These are phyloP conservation scores for Stereocaulon alpinum DNA, from an alignment of 495 filamentous ascomycete genomes.

Conservation along the genomic window DNA sequence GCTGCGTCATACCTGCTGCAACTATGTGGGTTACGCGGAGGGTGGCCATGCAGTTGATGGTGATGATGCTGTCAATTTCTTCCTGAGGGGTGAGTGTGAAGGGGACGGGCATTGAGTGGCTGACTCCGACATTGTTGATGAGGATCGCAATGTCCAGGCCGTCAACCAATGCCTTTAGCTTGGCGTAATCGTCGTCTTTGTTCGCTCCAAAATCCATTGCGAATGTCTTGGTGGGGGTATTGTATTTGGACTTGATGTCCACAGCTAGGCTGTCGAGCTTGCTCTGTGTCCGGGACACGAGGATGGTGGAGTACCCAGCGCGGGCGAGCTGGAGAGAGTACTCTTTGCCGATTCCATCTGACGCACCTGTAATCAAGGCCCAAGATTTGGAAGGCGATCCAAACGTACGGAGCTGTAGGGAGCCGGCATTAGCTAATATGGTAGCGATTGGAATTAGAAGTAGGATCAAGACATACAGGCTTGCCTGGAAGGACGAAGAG, in stretches of 20 bases:
- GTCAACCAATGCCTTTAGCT: conserved; percentile 53
- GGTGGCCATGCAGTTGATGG: conserved; percentile 85
- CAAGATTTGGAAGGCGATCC: conserved; percentile 77
- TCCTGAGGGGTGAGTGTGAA: conserved; percentile 67
- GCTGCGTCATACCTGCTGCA: conserved; percentile 71
- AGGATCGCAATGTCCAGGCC: conserved; percentile 76
- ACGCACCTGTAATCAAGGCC: conserved; percentile 92
- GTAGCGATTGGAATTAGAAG: not conserved
- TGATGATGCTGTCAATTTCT: conserved; percentile 83
- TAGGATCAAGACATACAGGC: conserved; percentile 35
- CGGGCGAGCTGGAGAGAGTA: conserved; percentile 82
- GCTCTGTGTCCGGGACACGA: conserved; percentile 85
- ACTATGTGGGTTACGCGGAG: conserved; percentile 76
- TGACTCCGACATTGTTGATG: conserved; percentile 95
- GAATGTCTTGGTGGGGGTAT: conserved; percentile 58
- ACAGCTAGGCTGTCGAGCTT: conserved; percentile 71
- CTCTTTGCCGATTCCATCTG: conserved; percentile 95
- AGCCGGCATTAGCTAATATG: conserved; percentile 1
- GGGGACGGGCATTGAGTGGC: conserved; percentile 82
- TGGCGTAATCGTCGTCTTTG: conserved; percentile 63
- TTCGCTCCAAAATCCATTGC: conserved; percentile 87
- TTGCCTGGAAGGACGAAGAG: conserved; percentile 66
- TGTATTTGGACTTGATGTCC: conserved; percentile 56
- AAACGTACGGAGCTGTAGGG: conserved; percentile 68
- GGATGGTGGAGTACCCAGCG: conserved; percentile 84